phyloP scores from a whole-genome alignment of 2,329 filamentous ascomycete genomes.

The Penicillium hesseltinei region DNA sequence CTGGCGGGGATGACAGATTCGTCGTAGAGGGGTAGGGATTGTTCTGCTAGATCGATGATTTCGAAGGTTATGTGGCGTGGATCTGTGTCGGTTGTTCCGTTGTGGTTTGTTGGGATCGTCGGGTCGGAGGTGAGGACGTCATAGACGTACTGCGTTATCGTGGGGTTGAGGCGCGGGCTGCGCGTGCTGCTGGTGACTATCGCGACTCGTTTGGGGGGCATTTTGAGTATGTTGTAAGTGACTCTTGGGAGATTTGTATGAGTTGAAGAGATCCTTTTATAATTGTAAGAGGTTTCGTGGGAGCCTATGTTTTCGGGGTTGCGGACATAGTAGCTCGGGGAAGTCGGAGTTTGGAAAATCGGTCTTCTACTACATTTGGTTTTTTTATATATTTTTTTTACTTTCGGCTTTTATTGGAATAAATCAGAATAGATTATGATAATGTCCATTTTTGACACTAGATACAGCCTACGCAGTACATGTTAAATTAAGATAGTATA shows the following conservation, averaged over 20 bases:
- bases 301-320: background rate
- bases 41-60: conserved; percentile 33
- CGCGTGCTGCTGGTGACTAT: conserved; percentile 40
- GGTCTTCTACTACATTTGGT: background rate
- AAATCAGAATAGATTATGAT: background rate
- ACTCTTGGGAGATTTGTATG: background rate
- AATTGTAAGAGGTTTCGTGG: background rate
- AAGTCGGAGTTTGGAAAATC: background rate
- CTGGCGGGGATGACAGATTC: conserved; percentile 40
- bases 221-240: background rate
- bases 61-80: conserved; percentile 24
- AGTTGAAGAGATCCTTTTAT: background rate
- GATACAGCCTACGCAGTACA: background rate
- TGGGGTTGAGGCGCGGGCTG: conserved; percentile 35
- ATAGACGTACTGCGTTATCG: conserved; percentile 34
- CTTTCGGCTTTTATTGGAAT: background rate
- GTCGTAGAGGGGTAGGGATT: conserved; percentile 40
- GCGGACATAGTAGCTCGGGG: background rate
- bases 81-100: conserved; percentile 13
- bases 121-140: conserved; percentile 22
- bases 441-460: background rate
- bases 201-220: conserved; percentile 31
- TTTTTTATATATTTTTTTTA: background rate
- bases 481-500: background rate
- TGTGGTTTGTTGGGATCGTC: conserved; percentile 17